phyloP scores from a whole-genome alignment of 495 filamentous ascomycete species.

The Rhizodiscina lignyota region DNA sequence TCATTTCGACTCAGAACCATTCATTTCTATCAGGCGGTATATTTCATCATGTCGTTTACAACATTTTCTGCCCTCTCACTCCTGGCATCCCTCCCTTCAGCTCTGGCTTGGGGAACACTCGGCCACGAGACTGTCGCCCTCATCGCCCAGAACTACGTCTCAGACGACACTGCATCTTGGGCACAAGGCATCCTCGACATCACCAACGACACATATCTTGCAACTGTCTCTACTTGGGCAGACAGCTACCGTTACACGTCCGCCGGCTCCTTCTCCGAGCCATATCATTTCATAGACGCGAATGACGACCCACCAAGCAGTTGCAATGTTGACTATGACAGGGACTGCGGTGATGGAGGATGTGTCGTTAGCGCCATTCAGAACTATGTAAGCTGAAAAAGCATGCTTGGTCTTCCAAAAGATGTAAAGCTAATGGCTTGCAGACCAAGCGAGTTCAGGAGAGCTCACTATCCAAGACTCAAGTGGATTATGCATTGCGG shows the following conservation, averaged over 20 bases:
- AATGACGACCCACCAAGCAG: slow-evolving; percentile 38
- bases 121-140: slow-evolving; percentile 8
- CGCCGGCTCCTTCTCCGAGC: too few species aligned
- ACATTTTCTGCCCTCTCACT: too few species aligned
- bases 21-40: too few species aligned
- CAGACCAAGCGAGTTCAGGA: slow-evolving; percentile 21
- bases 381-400: slow-evolving; percentile 32
- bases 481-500: slow-evolving; percentile 23
- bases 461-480: slow-evolving; percentile 8
- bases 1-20: too few species aligned
- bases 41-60: too few species aligned
- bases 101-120: slow-evolving; percentile 5
- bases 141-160: slow-evolving; percentile 5
- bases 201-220: slow-evolving; percentile 1
- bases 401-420: slow-evolving; percentile 14
- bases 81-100: too few species aligned
- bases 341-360: slow-evolving; percentile 40
- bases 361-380: slow-evolving; percentile 45
- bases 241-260: slow-evolving; percentile 1
- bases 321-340: slow-evolving; percentile 37
- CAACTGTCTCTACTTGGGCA: slow-evolving; percentile 6
- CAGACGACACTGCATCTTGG: background rate
- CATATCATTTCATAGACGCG: too few species aligned
- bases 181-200: slow-evolving; percentile 1
- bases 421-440: too few species aligned